Conservation (phyloP, 2,329 filamentous ascomycete species). For the Purpureocillium takamizusanense region DNA sequence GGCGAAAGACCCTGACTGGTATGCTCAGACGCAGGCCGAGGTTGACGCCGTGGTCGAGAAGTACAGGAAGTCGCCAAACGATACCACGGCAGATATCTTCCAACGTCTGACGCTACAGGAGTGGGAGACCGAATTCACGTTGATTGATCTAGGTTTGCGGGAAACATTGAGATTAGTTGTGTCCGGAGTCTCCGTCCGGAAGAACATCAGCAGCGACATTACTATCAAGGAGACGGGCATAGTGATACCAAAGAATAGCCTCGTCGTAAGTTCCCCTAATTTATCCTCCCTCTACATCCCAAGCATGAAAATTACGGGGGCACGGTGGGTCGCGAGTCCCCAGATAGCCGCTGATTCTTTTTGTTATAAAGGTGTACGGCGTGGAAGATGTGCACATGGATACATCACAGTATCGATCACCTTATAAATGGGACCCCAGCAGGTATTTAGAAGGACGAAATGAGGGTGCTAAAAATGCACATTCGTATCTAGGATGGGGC, state of each 20-base stretch:
- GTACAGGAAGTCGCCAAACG: slow-evolving; percentile 23
- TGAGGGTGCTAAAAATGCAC: slow-evolving; percentile 28
- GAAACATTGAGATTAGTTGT: slow-evolving; percentile 44
- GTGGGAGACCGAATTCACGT: slow-evolving; percentile 46
- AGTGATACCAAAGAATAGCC: slow-evolving; percentile 39
- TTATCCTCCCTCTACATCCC: no score
- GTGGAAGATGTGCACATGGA: slow-evolving; percentile 40
- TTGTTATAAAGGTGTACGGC: slow-evolving; percentile 22
- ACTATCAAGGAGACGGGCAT: slow-evolving; percentile 33
- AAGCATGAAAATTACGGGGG: no score
- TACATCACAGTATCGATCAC: slow-evolving; percentile 36
- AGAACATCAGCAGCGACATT: slow-evolving; percentile 37
- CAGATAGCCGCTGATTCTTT: slow-evolving; percentile 1
- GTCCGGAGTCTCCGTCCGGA: slow-evolving; percentile 38
- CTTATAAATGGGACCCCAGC: slow-evolving; percentile 38
- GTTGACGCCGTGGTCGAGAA: slow-evolving; percentile 33
- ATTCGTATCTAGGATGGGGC: slow-evolving; percentile 25
- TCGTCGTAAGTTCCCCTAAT: slow-evolving; percentile 19
- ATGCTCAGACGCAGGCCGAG: slow-evolving; percentile 32
- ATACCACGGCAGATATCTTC: slow-evolving; percentile 27
- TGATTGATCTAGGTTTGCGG: slow-evolving; percentile 39
- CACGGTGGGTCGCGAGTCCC: no score
- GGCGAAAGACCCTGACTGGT: slow-evolving; percentile 36
- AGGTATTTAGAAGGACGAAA: slow-evolving; percentile 36
- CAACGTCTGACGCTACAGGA: slow-evolving; percentile 36